phyloP scores from a whole-genome alignment of 2,329 filamentous ascomycete genomes.

The Sarocladiaceae sp. region DNA sequence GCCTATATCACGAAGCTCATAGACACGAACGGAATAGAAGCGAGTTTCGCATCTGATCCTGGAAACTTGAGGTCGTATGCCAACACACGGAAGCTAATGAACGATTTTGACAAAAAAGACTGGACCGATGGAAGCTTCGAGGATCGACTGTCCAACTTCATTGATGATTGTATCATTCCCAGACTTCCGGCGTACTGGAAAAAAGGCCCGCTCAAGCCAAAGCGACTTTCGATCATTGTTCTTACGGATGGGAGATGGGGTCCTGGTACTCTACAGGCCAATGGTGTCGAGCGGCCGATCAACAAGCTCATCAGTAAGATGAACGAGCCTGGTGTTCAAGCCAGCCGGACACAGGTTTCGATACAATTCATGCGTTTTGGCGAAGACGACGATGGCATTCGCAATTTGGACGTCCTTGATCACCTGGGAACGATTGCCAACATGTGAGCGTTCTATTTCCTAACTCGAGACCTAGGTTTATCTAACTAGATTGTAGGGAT shows the following conservation, averaged over 20 bases:
- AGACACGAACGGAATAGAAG: slow-evolving; percentile 12
- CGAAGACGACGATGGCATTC: slow-evolving; percentile 11
- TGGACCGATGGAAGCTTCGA: slow-evolving; percentile 12
- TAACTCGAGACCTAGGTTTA: not conserved
- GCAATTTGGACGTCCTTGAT: slow-evolving; percentile 11
- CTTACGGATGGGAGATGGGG: slow-evolving; percentile 15
- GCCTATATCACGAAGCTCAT: slow-evolving; percentile 12
- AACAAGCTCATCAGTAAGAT: slow-evolving; percentile 11
- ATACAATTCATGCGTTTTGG: slow-evolving; percentile 14
- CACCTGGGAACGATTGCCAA: not conserved
- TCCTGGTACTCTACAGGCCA: not conserved
- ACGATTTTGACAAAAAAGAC: not conserved
- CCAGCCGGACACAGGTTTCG: slow-evolving; percentile 10
- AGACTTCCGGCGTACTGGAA: not conserved
- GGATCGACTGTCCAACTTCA: slow-evolving; percentile 9
- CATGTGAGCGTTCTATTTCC: slow-evolving; percentile 10
- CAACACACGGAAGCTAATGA: not conserved
- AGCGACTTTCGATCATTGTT: slow-evolving; percentile 11
- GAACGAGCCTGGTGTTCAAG: not conserved
- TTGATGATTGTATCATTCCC: slow-evolving; percentile 9
- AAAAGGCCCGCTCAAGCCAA: not conserved
- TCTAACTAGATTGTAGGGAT: no score
- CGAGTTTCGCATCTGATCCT: slow-evolving; percentile 11
- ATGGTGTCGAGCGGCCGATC: slow-evolving; percentile 11
- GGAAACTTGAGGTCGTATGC: not conserved